Percentiles rank a stretch among this genome's conserved stretches.
These are phyloP conservation scores for Lactarius pseudohatsudake DNA, from an alignment of 768 basidiomycete species.

Conservation along the genomic window DNA sequence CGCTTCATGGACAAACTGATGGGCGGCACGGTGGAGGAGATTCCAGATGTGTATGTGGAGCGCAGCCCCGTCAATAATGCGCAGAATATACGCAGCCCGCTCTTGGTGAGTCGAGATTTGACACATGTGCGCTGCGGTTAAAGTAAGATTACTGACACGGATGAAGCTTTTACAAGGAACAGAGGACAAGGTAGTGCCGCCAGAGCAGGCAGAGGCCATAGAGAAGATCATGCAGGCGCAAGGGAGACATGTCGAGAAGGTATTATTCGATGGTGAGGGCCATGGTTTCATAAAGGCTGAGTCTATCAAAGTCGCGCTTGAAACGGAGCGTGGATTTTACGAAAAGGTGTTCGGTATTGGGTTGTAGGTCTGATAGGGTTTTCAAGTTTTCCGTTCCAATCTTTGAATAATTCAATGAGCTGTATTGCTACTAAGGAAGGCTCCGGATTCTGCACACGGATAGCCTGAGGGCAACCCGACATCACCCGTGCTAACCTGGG, in stretches of 20 bases:
- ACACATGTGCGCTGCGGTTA: not conserved
- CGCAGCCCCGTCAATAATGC: slow-evolving; percentile 66
- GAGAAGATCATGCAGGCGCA: slow-evolving; percentile 27
- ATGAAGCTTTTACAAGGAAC: slow-evolving; percentile 8
- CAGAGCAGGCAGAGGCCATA: slow-evolving; percentile 67
- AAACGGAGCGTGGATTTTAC: slow-evolving; percentile 56
- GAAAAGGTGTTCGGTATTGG: slow-evolving; percentile 40
- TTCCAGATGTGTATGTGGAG: slow-evolving; percentile 57
- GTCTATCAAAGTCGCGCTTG: slow-evolving; percentile 53
- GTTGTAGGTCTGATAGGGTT: not conserved
- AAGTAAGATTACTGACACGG: slow-evolving; percentile 27
- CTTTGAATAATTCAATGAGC: not conserved
- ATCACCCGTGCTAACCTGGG: too few relatives aligned
- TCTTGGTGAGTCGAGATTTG: slow-evolving; percentile 61
- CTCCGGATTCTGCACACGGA: not conserved
- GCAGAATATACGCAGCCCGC: slow-evolving; percentile 57
- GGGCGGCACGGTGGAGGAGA: slow-evolving; percentile 53
- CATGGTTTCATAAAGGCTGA: slow-evolving; percentile 61
- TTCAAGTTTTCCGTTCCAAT: not conserved
- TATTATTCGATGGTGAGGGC: slow-evolving; percentile 64
- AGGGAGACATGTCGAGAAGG: slow-evolving; percentile 52
- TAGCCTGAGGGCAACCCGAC: too few relatives aligned
- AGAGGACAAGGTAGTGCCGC: slow-evolving; percentile 63
- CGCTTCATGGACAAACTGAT: slow-evolving; percentile 59
- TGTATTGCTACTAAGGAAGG: too few relatives aligned